Evolutionary conservation across 2,329 filamentous ascomycete genomes (phyloP), one percentile per base, ranked within the genome.

Genomic region (Aspergillus sp.): DNA sequence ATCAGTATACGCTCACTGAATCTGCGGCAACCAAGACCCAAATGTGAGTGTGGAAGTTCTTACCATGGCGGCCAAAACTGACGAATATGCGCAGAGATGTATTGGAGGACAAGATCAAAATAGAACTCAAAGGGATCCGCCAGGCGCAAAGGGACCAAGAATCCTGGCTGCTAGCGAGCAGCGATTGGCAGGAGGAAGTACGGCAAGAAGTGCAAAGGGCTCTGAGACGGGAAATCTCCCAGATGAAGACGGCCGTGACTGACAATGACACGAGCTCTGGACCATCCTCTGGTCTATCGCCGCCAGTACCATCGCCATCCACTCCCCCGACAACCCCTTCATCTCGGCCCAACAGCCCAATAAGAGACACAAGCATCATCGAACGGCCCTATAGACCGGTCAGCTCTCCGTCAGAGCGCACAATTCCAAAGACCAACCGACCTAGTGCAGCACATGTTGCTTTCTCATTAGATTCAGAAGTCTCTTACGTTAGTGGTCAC

Each of bases 31-130:
- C 15, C 4, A n/a, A 37, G 34, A 7, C 7, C 4, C 15, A 37
- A 13, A 37, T 37, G 34, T 37, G 15, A 37, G 34, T n/a, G 13
- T 3, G 13, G 15, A 37, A 37, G 34, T 1, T 2, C 6, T 7
- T 37, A 4, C 9, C 27, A 1, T 11, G 27, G 1, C 3, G 4
- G 34, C 5, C 4, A 13, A 37, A 5, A 37, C 34, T n/a, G 15
- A n/a, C 13, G 34, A 37, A 1, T 37, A n/a, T 37, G 12, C 2
- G 15, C 13, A 37, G 34, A 37, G 34, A 37, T 7, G 15, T 5
- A 7, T 2, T 37, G 12, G 6, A 1, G 34, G 0, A 2, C 12
- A n/a, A n/a, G 1, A n/a, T 37, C 7, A 6, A 37, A 2, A n/a
- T 37, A 4, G 12, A 0, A 3, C 34, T 37, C 5, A 2, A 37